phyloP scores from a whole-genome alignment of 1,284 basidiomycete species.

The Sporisorium iseilematis-ciliati region DNA sequence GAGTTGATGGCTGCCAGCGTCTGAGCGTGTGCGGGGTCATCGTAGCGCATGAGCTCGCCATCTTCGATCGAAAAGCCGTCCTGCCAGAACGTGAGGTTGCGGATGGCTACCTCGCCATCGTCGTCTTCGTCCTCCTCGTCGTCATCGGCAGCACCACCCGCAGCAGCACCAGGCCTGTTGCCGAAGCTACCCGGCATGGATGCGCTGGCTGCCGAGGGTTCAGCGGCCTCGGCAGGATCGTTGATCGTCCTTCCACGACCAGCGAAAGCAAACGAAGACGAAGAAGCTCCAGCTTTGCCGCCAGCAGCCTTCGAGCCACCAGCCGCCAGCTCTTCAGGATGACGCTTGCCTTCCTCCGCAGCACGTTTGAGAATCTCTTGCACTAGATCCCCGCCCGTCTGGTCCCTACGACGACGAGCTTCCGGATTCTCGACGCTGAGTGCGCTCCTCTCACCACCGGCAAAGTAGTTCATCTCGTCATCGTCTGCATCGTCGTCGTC shows the following conservation, averaged over 20 bases:
- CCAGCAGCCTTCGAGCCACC: slow-evolving; percentile 9
- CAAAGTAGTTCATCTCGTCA: slow-evolving; percentile 66
- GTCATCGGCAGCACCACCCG: slow-evolving; percentile 9
- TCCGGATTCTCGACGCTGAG: slow-evolving; percentile 88
- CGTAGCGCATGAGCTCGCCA: slow-evolving; percentile 85
- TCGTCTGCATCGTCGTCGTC: slow-evolving; percentile 56
- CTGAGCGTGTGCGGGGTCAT: slow-evolving; percentile 81
- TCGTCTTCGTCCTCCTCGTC: slow-evolving; percentile 71
- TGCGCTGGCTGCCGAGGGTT: slow-evolving; percentile 18
- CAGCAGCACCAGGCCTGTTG: slow-evolving; percentile 7
- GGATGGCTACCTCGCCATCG: slow-evolving; percentile 75
- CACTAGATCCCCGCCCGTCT: slow-evolving; percentile 79
- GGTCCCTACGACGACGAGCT: slow-evolving; percentile 71
- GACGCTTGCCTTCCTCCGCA: slow-evolving; percentile 74
- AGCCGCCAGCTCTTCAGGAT: slow-evolving; percentile 24
- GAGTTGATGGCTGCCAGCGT: slow-evolving; percentile 83
- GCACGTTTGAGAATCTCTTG: slow-evolving; percentile 83
- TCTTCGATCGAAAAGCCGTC: slow-evolving; percentile 94
- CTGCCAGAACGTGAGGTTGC: slow-evolving; percentile 91
- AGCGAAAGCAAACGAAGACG: slow-evolving; percentile 40
- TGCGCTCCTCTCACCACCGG: slow-evolving; percentile 76
- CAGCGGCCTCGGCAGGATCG: slow-evolving; percentile 29
- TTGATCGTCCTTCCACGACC: slow-evolving; percentile 55
- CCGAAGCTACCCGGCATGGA: slow-evolving; percentile 43
- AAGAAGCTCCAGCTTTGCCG: slow-evolving; percentile 8